Evolutionary conservation across 768 basidiomycete genomes (phyloP), one percentile per base, ranked within the genome.

Genomic region (Mycena vulgaris): DNA sequence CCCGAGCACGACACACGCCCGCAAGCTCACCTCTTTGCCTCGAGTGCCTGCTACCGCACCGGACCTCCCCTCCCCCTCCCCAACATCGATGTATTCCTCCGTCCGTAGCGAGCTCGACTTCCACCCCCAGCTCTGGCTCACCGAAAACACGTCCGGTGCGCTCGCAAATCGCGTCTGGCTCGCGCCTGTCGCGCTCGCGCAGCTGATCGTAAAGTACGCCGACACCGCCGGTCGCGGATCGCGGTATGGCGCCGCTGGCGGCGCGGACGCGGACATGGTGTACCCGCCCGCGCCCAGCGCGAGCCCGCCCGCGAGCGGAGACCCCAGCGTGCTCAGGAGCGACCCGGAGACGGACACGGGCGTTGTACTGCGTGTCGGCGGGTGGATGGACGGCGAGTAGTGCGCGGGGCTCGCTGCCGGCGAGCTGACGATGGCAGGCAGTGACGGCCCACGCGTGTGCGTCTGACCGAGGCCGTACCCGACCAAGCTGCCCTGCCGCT

Each of bases 41-140:
- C 77, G 76, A 23, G 64, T 71, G 25, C 69, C 76, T n/a, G n/a
- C n/a, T n/a, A n/a, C n/a, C n/a, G n/a, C 3, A 79, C 70, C 73
- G 67, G 79, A 7, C 35, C 76, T 19, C 83, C 78, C 55, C 19
- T 27, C 35, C 11, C 16, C 35, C 39, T 79, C 77, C 19, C 80
- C 80, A 57, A 89, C 75, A 69, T 87, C 81, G 69, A 83, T 75
- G 74, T 87, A 84, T 64, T 87, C 89, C 61, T 90, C 88, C 23
- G 84, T 85, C 78, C 80, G 77, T 67, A 87, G 72, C 16, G 86
- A 83, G 67, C 86, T 87, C 17, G 85, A 84, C 82, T 95, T 96
- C 96, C 96, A 97, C 0, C 96, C 96, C 96, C 95, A 97, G 71
- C 93, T 95, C 84, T 96, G 95, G 68, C 90, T 90, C 51, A 95